Conservation (phyloP, 176 grass and related monocot species). For the Bonia amplexicaulis region DNA sequence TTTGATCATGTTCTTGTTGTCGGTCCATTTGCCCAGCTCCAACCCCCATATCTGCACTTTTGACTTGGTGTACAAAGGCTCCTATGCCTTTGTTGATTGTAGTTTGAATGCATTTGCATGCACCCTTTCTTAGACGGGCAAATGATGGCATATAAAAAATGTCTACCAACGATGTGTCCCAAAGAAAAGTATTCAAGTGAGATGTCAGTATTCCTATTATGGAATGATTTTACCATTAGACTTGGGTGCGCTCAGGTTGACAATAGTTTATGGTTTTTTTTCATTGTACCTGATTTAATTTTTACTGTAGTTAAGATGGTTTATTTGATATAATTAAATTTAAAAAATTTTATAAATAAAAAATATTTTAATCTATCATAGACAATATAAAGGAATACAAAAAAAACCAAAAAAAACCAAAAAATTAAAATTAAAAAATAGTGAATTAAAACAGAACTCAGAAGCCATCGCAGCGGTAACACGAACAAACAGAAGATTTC, state of each 20-base stretch:
- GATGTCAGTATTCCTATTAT: neutral
- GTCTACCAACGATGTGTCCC: neutral
- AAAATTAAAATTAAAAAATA: too few relatives aligned
- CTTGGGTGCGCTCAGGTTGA: neutral
- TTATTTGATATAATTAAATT: too few relatives aligned
- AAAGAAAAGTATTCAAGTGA: neutral
- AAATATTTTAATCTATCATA: too few relatives aligned
- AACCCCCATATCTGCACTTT: neutral
- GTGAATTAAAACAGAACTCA: too few relatives aligned
- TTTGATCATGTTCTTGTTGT: neutral
- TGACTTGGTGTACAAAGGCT: neutral
- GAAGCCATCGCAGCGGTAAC: neutral
- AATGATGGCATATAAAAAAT: slow-evolving; percentile 8
- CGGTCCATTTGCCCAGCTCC: neutral
- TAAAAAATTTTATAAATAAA: too few relatives aligned
- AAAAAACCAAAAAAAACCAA: too few relatives aligned
- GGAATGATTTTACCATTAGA: neutral
- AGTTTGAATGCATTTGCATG: neutral
- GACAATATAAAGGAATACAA: too few relatives aligned
- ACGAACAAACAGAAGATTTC: neutral
- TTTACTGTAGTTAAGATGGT: too few relatives aligned
- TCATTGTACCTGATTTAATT: too few relatives aligned
- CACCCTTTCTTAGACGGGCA: neutral
- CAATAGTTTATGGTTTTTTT: too few relatives aligned
- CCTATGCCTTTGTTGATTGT: neutral